A percentile compares a stretch with the other conserved stretches of the same genome.
Conservation (phyloP, 1,284 basidiomycete genomes). For the Apiotrichum mycotoxinovorans region DNA sequence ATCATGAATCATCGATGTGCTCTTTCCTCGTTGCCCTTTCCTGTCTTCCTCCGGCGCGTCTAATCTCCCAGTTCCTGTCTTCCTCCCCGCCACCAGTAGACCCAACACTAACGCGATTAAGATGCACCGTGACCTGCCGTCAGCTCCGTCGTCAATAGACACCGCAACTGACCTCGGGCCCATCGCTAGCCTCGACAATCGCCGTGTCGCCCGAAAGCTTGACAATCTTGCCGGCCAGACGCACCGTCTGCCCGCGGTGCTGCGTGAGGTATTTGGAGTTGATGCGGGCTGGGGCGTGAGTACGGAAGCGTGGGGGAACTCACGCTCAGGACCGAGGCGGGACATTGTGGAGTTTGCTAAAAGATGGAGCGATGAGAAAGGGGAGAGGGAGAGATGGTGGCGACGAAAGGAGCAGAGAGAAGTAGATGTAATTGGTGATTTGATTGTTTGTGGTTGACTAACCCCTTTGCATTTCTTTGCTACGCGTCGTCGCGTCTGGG, state of each 20-base stretch:
- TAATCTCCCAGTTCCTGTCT: no score
- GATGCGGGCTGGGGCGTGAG: conserved; percentile 34
- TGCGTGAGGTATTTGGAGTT: conserved; percentile 37
- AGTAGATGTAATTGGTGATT: background rate
- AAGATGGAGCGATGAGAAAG: background rate
- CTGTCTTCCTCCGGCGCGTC: no score
- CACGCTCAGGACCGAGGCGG: conserved; percentile 42
- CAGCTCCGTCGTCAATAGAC: background rate
- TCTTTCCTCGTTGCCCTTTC: no score
- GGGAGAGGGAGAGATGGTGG: background rate
- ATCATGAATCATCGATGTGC: no score
- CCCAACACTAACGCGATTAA: conserved; percentile 51
- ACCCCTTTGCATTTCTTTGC: background rate
- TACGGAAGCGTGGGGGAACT: conserved; percentile 13
- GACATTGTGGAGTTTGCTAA: conserved; percentile 30
- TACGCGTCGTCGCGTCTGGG: background rate
- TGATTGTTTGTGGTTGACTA: background rate
- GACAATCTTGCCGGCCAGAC: conserved; percentile 67
- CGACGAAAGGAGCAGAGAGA: background rate
- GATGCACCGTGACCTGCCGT: conserved; percentile 57
- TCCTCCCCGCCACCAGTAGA: no score
- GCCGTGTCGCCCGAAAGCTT: conserved; percentile 58
- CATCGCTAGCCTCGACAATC: conserved; percentile 67
- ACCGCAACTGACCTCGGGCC: conserved; percentile 55
- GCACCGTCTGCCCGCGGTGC: conserved; percentile 56